Percentiles rank a stretch among this genome's conserved stretches.
phyloP scores from a whole-genome alignment of 2,329 filamentous ascomycete genomes.

The Aspergillus hiratsukae region DNA sequence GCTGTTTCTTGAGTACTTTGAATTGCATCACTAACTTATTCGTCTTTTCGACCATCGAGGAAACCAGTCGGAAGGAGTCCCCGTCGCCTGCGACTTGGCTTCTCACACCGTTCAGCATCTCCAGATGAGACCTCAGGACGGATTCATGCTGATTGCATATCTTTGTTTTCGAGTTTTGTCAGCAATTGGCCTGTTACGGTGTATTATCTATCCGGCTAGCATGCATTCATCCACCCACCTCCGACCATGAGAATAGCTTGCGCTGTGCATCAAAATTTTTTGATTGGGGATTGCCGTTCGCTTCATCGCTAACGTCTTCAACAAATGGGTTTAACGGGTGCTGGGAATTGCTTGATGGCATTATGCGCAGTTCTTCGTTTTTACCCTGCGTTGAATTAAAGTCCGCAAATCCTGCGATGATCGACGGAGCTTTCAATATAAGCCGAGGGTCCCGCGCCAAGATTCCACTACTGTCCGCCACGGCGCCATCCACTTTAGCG shows the following conservation, averaged over 20 bases:
- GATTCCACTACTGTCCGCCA: not conserved
- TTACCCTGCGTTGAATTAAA: slow-evolving; percentile 11
- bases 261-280: not conserved
- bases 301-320: slow-evolving; percentile 12
- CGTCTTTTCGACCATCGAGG: slow-evolving; percentile 37
- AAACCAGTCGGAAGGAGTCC: slow-evolving; percentile 28
- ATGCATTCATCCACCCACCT: slow-evolving; percentile 12
- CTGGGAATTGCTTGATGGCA: slow-evolving; percentile 1
- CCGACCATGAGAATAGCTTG: slow-evolving; percentile 17
- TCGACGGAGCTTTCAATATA: not conserved
- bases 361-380: not conserved
- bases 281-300: not conserved
- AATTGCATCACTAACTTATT: slow-evolving; percentile 35
- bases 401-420: not conserved
- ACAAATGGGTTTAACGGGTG: slow-evolving; percentile 13
- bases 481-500: not conserved
- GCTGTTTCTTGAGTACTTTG: slow-evolving; percentile 29
- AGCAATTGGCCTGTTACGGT: not conserved
- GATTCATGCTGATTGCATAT: slow-evolving; percentile 40
- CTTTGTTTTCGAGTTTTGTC: slow-evolving; percentile 15
- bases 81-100: slow-evolving; percentile 23
- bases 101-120: slow-evolving; percentile 34
- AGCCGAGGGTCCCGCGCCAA: slow-evolving; percentile 4
- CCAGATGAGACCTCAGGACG: slow-evolving; percentile 36
- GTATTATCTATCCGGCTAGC: not conserved